Percentiles rank a stretch among this genome's conserved stretches.
These are phyloP conservation scores for Nakaseomyces delphensis DNA, from an alignment of 1,139 yeast species.

Conservation along the genomic window DNA sequence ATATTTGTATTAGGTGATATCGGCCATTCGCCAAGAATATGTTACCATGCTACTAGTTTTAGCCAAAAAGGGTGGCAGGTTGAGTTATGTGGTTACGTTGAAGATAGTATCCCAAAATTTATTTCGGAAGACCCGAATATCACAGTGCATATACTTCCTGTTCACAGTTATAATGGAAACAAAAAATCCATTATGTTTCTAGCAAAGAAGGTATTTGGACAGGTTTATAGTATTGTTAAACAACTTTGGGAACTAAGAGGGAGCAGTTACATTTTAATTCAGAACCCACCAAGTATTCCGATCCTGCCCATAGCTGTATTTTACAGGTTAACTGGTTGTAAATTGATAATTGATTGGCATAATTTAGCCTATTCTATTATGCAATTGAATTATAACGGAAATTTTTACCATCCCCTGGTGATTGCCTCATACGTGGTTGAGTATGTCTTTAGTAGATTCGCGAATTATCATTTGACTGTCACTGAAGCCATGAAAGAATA, in stretches of 20 bases:
- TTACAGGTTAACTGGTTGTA: constrained; percentile 50
- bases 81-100: constrained; percentile 77
- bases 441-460: constrained; percentile 46
- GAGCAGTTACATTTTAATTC: constrained; percentile 63
- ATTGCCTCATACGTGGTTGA: constrained; percentile 51
- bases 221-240: constrained; percentile 40
- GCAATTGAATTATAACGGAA: constrained; percentile 47
- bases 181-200: constrained; percentile 41
- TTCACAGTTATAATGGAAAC: constrained; percentile 3
- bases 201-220: constrained; percentile 48
- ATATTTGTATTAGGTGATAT: constrained; percentile 86
- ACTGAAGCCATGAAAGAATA: constrained; percentile 64
- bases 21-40: constrained; percentile 94
- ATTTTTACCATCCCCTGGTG: constrained; percentile 53
- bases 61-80: constrained; percentile 63
- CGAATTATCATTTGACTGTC: constrained; percentile 71
- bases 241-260: constrained; percentile 51
- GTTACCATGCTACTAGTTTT: constrained; percentile 79
- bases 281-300: constrained; percentile 93
- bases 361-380: constrained; percentile 82
- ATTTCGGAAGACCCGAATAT: constrained; percentile 45
- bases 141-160: constrained; percentile 39
- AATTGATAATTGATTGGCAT: constrained; percentile 89
- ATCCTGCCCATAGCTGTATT: constrained; percentile 55
- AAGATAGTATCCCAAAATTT: constrained; percentile 45